Percentiles rank a stretch among this genome's conserved stretches.
Evolutionary conservation across 495 filamentous ascomycete species (phyloP).

Genomic region (Hypoxylon subgilvum): DNA sequence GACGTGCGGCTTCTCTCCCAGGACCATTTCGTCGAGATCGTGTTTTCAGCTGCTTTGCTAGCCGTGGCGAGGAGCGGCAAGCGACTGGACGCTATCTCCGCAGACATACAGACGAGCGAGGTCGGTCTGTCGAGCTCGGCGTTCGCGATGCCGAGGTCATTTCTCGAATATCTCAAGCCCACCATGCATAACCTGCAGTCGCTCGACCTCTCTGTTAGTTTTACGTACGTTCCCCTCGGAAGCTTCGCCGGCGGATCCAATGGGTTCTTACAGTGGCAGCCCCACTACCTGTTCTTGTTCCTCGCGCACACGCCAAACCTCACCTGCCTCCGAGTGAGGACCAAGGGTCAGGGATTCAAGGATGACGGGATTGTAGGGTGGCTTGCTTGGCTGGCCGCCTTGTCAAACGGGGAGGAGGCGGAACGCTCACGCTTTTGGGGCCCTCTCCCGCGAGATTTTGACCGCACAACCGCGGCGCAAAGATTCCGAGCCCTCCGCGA

Average conservation of each 20-base stretch:
- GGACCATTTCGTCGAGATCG: constrained; percentile 33
- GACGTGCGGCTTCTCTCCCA: constrained; percentile 17
- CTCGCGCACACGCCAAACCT: constrained; percentile 35
- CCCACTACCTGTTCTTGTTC: constrained; percentile 31
- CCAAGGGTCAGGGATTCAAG: constrained; percentile 19
- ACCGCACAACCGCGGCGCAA: not conserved
- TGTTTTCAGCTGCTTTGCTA: constrained; percentile 27
- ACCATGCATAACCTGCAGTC: constrained; percentile 14
- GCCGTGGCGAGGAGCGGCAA: constrained; percentile 26
- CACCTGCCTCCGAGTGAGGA: constrained; percentile 18
- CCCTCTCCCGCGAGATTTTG: not conserved
- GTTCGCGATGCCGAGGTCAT: constrained; percentile 25
- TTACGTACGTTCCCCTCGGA: constrained; percentile 29
- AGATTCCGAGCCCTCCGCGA: constrained; percentile 14
- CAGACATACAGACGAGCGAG: constrained; percentile 19
- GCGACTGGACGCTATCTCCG: constrained; percentile 16
- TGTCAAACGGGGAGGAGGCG: constrained; percentile 5
- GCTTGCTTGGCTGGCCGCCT: constrained; percentile 22
- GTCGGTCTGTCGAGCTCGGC: constrained; percentile 37
- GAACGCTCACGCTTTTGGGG: not conserved
- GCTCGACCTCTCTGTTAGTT: constrained; percentile 34
- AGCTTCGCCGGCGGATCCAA: constrained; percentile 20
- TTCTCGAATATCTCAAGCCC: constrained; percentile 9
- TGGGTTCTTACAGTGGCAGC: constrained; percentile 32
- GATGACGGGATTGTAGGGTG: constrained; percentile 30